Evolutionary conservation across 495 filamentous ascomycete species (phyloP), one percentile per base, ranked within the genome.

Genomic region (Penicillium fimorum): DNA sequence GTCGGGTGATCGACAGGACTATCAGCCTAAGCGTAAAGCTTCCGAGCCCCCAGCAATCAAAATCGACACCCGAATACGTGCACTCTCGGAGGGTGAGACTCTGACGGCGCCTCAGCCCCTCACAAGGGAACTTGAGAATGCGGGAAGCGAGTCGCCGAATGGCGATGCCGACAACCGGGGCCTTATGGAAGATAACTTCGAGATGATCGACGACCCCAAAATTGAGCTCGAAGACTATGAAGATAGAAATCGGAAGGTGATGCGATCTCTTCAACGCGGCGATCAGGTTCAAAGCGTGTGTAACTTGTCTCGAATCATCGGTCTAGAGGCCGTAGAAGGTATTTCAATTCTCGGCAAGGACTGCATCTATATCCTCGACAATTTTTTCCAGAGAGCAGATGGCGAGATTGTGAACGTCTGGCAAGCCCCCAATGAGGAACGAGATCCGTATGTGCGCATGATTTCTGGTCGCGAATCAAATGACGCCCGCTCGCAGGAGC

Each of bases 221-320:
- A 84, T 90, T 46, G 90, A 86, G 45, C 82, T 90, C 15, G 93
- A 95, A 52, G 86, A 85, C 11, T 96, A 90, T 63, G 94, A 97
- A 72, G 94, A 98, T 67, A 97, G 96, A 75, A 97, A 98, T 64
- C 79, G 94, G 15, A 97, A 95, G 71, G 94, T 98, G 47, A 92
- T 97, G 90, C 80, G 94, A 55, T 96, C 90, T 60, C 80, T 98
- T 12, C 89, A 96, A 57, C 88, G 90, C 32, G 90, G 90, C 5
- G 94, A 98, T 63, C 80, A 90, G 51, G 92, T 98, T n/a, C 90
- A 96, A 64, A 86, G 88, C 60, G 90, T 96, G 7, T 94, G 90
- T 77, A 98, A 98, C 65, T 85, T 96, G 54, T 97, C 94, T 42
- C 84, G 95, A 9, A 90, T 98, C 48, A 86, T 96, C 50, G 94